Base-by-base conservation (phyloP, 306 rosid species). In the Phaseolus lunatus region DNA sequence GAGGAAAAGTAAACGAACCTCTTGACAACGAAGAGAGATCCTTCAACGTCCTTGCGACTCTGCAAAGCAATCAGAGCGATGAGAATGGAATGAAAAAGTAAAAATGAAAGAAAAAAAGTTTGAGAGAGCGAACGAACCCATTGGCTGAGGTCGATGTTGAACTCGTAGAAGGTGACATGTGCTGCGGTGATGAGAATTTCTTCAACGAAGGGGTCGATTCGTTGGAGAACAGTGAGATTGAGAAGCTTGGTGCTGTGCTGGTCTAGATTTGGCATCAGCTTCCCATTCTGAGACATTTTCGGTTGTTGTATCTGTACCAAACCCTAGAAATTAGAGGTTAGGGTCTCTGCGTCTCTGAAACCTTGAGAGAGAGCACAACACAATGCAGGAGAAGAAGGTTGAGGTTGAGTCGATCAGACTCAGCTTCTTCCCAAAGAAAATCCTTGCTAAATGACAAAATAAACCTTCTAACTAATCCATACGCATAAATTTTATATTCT, bases 1-100 rank as follows among this genome's bases (percentile, higher is more conserved):
- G 2, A 2, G 2, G 9, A n/a, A 2, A 20, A 29, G 49, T 13
- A 15, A 47, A 13, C 2, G 18, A 71, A 85, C 89, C 89, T 87
- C 76, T 87, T 87, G 33, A 87, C 91, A 33, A 87, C 89, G 54
- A 87, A 87, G 70, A 87, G 91, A 72, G 91, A 85, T 83, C 91
- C 91, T 75, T 87, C 91, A 7, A 87, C 87, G 58, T 87, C 87
- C 81, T 87, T 87, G 72, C 89, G 89, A 67, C 87, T 87, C 91
- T 87, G 89, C 45, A 71, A 69, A 50, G 24, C 64, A 73, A 84
- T 62, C 10, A 48, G 16, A 49, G 19, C 9, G 65, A 31, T 65
- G 67, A 75, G 57, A 76, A 26, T 37, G 62, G 18, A 54, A 2
- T 11, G 58, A 56, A 29, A 16, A 3, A 0, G 4, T 4, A n/a